Base-by-base conservation (phyloP, 768 basidiomycete species). In the Kwoniella bestiolae region DNA sequence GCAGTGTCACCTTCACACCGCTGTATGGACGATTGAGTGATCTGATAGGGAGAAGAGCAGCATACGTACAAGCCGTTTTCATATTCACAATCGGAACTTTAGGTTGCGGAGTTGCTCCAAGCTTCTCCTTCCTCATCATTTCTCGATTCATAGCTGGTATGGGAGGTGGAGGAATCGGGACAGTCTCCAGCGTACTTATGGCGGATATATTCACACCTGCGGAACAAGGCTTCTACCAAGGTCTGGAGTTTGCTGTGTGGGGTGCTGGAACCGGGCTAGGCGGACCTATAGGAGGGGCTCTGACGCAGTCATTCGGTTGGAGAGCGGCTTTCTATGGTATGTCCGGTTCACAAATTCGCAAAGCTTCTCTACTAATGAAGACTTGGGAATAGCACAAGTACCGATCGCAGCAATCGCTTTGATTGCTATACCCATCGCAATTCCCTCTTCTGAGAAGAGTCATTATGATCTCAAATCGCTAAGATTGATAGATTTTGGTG, bases 11-110 rank as follows among this genome's bases (percentile, higher is more conserved):
- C 1, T 93, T 93, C 79, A 92, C 92, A 28, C 92, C 91, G 64
- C 61, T 79, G 3, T 82, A 81, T 38, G 81, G 79, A 0, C 69
- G 79, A 26, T 62, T 81, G 26, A 70, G 71, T 35, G 80, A 80
- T 44, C 79, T 82, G 57, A 71, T 80, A 47, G 82, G 82, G 4
- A 86, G 94, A 49, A 89, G 90, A 80, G 88, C 89, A 45, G 90
- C 94, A 21, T 91, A 93, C 88, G 83, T 96, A 66, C 83, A 91
- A 52, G 94, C 89, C 9, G 81, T 94, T 63, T 84, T 86, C 67
- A 84, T 95, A 67, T 95, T 96, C 84, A 90, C 92, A 1, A 84
- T 86, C 65, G 94, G 94, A 23, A 96, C 94, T 1, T 83, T 92
- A 45, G 84, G 89, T 14, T 97, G 94, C 76, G 94, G 92, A 1